phyloP scores from a whole-genome alignment of 371 early-diverging fungal genomes.

The Mucor circinelloides region DNA sequence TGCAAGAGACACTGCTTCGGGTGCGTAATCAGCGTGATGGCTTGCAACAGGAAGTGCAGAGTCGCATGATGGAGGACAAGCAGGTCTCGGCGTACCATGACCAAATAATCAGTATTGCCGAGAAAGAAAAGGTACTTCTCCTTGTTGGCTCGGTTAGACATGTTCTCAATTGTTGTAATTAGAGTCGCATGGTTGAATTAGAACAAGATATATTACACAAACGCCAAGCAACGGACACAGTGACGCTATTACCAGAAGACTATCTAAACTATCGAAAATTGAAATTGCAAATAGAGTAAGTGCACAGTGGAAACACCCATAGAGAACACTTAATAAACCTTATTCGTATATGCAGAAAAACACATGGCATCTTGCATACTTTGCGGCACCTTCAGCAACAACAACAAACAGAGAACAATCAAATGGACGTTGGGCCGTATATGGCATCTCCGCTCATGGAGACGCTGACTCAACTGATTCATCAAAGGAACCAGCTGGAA shows the following conservation, averaged over 20 bases:
- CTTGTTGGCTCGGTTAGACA: not conserved
- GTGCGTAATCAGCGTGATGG: not conserved
- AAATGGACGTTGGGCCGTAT: not conserved
- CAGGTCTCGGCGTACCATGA: not conserved
- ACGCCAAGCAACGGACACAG: not conserved
- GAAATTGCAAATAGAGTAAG: slow-evolving; percentile 2
- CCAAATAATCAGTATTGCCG: not conserved
- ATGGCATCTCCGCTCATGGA: not conserved
- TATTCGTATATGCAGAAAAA: slow-evolving; percentile 4
- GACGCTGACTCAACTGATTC: not conserved
- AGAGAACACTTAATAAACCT: not conserved
- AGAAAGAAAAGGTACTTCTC: not conserved
- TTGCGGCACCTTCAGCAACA: not conserved
- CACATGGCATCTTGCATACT: slow-evolving; percentile 11
- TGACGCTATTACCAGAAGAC: not conserved
- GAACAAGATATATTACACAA: slow-evolving; percentile 1
- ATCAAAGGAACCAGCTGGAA: not conserved
- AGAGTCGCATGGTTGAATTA: slow-evolving; percentile 2
- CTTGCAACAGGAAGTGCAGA: not conserved
- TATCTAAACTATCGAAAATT: not conserved
- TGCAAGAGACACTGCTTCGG: not conserved
- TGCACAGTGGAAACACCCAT: not conserved
- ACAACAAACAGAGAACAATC: not conserved
- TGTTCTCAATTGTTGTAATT: not conserved
- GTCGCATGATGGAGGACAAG: not conserved